phyloP scores from a whole-genome alignment of 2,329 filamentous ascomycete species.

The Penicillium fuscoglaucum region DNA sequence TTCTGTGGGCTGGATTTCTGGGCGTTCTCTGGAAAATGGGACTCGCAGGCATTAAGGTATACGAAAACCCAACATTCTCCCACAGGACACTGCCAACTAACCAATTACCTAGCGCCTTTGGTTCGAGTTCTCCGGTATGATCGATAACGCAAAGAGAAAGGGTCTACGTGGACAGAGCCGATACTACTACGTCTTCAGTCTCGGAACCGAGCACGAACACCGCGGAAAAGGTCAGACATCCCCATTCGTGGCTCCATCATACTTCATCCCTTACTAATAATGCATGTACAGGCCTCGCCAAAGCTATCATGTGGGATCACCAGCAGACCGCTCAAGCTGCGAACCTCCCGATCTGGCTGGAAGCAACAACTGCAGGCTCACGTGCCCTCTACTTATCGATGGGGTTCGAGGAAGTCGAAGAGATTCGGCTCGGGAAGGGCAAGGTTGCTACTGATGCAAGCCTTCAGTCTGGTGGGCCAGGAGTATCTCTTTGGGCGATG shows the following conservation, averaged over 20 bases:
- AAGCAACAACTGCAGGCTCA: constrained; percentile 22
- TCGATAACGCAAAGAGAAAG: constrained; percentile 22
- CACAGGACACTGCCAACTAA: neutral
- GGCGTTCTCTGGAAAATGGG: constrained; percentile 24
- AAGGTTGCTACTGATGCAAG: constrained; percentile 23
- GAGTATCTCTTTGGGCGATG: constrained; percentile 27
- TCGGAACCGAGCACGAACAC: constrained; percentile 26
- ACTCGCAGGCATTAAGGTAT: constrained; percentile 18
- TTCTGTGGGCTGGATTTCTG: constrained; percentile 22
- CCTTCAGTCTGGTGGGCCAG: constrained; percentile 17
- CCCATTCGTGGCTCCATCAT: neutral
- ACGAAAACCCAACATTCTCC: neutral
- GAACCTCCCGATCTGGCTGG: constrained; percentile 27
- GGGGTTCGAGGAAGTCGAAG: constrained; percentile 25
- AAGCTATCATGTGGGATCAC: constrained; percentile 20
- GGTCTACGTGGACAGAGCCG: constrained; percentile 20
- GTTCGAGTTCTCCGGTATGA: constrained; percentile 25
- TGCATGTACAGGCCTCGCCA: constrained; percentile 20
- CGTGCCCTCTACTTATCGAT: constrained; percentile 24
- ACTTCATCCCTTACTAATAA: neutral
- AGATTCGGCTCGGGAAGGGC: constrained; percentile 23
- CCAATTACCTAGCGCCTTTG: constrained; percentile 16
- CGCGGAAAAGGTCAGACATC: constrained; percentile 21
- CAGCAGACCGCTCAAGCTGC: constrained; percentile 19
- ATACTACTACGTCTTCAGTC: constrained; percentile 29